These are phyloP conservation scores for Phaffia australis DNA, from an alignment of 768 basidiomycete genomes.

Conservation along the genomic window DNA sequence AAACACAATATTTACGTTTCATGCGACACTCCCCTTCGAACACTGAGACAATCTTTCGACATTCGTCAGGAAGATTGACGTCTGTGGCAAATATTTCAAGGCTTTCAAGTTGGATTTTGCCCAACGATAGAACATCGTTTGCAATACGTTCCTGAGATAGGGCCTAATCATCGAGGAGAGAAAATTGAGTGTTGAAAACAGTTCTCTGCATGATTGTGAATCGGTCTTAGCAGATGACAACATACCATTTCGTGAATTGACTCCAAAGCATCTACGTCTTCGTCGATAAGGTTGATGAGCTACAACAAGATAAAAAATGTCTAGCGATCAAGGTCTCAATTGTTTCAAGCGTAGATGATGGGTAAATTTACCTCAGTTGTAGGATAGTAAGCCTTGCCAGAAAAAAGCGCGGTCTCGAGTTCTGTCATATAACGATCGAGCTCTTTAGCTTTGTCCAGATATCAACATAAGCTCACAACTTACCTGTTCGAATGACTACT, in stretches of 20 bases:
- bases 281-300: conserved; percentile 19
- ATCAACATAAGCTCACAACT: not conserved
- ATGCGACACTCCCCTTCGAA: conserved; percentile 40
- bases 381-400: not conserved
- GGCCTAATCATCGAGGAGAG: not conserved
- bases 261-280: conserved; percentile 20
- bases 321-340: not conserved
- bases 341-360: not conserved
- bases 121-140: conserved; percentile 41
- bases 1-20: conserved; percentile 13
- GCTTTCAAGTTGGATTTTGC: conserved; percentile 39
- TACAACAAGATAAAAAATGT: not conserved
- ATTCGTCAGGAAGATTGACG: conserved; percentile 31
- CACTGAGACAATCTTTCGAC: conserved; percentile 37
- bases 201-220: conserved; percentile 4
- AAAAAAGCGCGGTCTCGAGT: not conserved
- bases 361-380: not conserved
- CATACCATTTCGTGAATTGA: conserved; percentile 18
- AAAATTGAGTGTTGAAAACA: not conserved
- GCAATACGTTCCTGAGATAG: conserved; percentile 1
- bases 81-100: conserved; percentile 30
- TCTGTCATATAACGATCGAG: not conserved
- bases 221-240: conserved; percentile 1
- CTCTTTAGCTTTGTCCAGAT: not conserved
- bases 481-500: conserved; percentile 2